Evolutionary conservation across 1,139 yeast genomes (phyloP), one percentile per base, ranked within the genome.

Genomic region (Protomyces macrosporus): DNA sequence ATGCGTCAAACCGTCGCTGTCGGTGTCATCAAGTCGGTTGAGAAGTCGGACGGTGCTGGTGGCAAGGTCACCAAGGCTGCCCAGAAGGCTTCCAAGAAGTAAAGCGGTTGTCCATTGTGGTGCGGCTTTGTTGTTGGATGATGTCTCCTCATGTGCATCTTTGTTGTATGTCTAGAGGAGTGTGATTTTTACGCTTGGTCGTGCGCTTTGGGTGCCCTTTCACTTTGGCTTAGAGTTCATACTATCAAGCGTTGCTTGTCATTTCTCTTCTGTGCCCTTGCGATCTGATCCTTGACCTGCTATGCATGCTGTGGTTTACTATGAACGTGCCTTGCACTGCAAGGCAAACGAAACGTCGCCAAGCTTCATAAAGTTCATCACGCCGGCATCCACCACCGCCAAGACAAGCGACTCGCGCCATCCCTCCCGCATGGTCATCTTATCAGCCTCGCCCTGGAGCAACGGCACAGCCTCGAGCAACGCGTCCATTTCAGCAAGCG

Each of bases 41-140:
- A 85, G 79, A 93, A 93, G 89, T 78, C 95, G 72, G 85, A 84
- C 82, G 71, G 71, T 63, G 79, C 79, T 75, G 89, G 90, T 77
- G 96, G 95, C 84, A 93, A 93, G 93, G 97, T 93, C 76, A 93
- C 98, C 93, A 93, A 93, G 91, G 95, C 98, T 82, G 98, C 98
- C 80, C 86, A 82, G 78, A 93, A 93, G 90, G 97, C 97, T 81
- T 87, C 87, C 79, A 91, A 90, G 91, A 90, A 91, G 86, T 91
- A 91, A 56, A 58, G 14, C 51, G 32, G 10, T 2, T 37, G 42
- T 10, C 42, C 3, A 37, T 23, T 23, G 23, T 23, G 2, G 23
- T 23, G 23, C 23, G 23, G 23, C 23, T 23, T 36, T 36, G 42
- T n/a, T 39, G 16, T 39, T 7, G 42, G 42, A 39, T 23, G 23